Base-by-base conservation (phyloP, 176 grass and related monocot species). In the Microstegium vimineum region DNA sequence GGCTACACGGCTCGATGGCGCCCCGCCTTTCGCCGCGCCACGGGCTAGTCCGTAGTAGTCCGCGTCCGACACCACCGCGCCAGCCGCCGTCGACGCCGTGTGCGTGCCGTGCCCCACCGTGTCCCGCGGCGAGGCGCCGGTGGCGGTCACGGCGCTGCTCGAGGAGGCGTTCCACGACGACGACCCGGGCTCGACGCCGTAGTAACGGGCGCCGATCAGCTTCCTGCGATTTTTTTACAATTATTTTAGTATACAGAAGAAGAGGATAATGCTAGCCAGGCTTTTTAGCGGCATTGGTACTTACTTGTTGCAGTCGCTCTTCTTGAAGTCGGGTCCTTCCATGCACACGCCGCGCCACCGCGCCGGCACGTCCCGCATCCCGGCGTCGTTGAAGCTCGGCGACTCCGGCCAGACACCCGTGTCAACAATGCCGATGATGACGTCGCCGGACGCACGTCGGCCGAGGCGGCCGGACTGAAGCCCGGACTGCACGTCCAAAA, bases 311-410 rank as follows among this genome's bases (percentile, higher is more conserved):
- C 95, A 98, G 59, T 77, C 46, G 43, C 72, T 91, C 59, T 90
- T 98, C n/a, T 93, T 95, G 86, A 98, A 98, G 85, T 98, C 95
- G 23, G 92, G 89, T 77, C 84, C 92, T 86, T 98, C 92, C 95
- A 98, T 95, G 81, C 95, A 98, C 49, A 84, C 69, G 60, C 95
- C 95, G 81, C 90, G 90, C 95, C 95, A 98, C 84, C 92, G 83
- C 36, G 92, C 60, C 47, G 95, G 92, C 69, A 98, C 88, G 18
- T 64, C 47, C 8, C 75, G 45, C 86, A 98, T 93, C 12, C 95
- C 95, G 10, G 66, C 73, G 85, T 98, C 95, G 51, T 67, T 88
- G 81, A 98, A 95, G 87, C 95, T 98, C 11, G 92, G 88, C 13
- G 90, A 90, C 76, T 98, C 95, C 38, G 95, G 95, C 90, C 92